Percentiles rank a stretch among this genome's conserved stretches.
Evolutionary conservation across 2,329 filamentous ascomycete species (phyloP).

Genomic region (Fusarium lateritium): DNA sequence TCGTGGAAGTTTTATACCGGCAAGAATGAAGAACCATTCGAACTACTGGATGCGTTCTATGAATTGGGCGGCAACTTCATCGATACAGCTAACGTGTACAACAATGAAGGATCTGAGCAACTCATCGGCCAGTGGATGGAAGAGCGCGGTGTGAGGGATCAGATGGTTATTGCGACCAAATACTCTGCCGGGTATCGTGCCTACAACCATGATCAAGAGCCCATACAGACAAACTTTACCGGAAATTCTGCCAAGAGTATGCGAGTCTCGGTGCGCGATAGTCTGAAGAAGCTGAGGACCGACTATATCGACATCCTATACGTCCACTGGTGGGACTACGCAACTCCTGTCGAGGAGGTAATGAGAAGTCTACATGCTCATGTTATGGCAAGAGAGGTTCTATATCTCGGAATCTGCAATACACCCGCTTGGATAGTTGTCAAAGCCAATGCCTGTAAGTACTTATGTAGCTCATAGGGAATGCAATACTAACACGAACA

Average conservation of each 20-base stretch:
- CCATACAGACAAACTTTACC: constrained; percentile 50
- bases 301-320: constrained; percentile 54
- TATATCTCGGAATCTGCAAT: constrained; percentile 52
- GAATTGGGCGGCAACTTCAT: constrained; percentile 73
- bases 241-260: constrained; percentile 58
- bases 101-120: constrained; percentile 65
- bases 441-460: constrained; percentile 44
- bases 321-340: constrained; percentile 48
- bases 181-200: constrained; percentile 59
- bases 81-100: constrained; percentile 68
- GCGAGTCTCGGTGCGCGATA: constrained; percentile 57
- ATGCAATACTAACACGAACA: background rate
- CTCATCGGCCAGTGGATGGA: constrained; percentile 68
- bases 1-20: constrained; percentile 35
- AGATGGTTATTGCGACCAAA: constrained; percentile 65
- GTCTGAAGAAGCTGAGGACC: constrained; percentile 58
- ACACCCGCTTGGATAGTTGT: constrained; percentile 53
- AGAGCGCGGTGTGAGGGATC: constrained; percentile 59
- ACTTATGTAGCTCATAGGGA: background rate
- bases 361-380: constrained; percentile 25
- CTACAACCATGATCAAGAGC: constrained; percentile 26
- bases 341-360: constrained; percentile 25
- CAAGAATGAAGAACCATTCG: constrained; percentile 65
- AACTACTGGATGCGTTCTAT: constrained; percentile 69
- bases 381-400: constrained; percentile 36